phyloP scores from a whole-genome alignment of 805 yeast species.

The Candida lessepsii region DNA sequence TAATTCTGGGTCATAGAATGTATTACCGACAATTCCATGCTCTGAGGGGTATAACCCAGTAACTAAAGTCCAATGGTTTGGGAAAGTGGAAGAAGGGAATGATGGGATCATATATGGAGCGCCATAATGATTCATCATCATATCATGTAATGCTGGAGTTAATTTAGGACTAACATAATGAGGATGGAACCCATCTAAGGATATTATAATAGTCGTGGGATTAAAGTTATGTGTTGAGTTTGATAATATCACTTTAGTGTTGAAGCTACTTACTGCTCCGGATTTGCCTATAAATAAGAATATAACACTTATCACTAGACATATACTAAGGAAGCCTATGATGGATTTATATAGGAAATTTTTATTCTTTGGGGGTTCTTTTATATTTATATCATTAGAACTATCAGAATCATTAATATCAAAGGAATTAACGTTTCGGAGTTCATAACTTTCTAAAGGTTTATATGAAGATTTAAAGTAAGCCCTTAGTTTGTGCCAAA shows the following conservation, averaged over 20 bases:
- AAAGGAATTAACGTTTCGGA: slow-evolving; percentile 8
- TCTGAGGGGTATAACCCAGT: slow-evolving; percentile 82
- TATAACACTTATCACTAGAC: not conserved
- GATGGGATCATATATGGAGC: slow-evolving; percentile 86
- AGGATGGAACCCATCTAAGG: slow-evolving; percentile 91
- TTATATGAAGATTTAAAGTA: slow-evolving; percentile 5
- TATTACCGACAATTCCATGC: slow-evolving; percentile 86
- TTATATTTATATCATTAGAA: not conserved
- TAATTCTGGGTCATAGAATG: slow-evolving; percentile 63
- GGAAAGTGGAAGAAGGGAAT: slow-evolving; percentile 86
- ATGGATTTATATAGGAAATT: not conserved
- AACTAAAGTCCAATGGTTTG: slow-evolving; percentile 88
- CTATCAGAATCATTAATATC: not conserved
- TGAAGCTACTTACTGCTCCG: not conserved
- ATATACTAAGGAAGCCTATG: not conserved
- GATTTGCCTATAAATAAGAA: not conserved
- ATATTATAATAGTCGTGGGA: slow-evolving; percentile 78
- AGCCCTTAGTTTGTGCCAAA: slow-evolving; percentile 2
- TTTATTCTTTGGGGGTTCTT: not conserved
- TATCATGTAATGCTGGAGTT: slow-evolving; percentile 70
- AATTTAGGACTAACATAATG: slow-evolving; percentile 63
- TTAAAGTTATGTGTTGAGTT: slow-evolving; percentile 70
- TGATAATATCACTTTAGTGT: slow-evolving; percentile 23
- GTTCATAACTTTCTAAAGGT: slow-evolving; percentile 15
- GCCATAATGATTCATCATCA: slow-evolving; percentile 53